Base-by-base conservation (phyloP, 1,284 basidiomycete genomes). In the Fereydounia khargensis region DNA sequence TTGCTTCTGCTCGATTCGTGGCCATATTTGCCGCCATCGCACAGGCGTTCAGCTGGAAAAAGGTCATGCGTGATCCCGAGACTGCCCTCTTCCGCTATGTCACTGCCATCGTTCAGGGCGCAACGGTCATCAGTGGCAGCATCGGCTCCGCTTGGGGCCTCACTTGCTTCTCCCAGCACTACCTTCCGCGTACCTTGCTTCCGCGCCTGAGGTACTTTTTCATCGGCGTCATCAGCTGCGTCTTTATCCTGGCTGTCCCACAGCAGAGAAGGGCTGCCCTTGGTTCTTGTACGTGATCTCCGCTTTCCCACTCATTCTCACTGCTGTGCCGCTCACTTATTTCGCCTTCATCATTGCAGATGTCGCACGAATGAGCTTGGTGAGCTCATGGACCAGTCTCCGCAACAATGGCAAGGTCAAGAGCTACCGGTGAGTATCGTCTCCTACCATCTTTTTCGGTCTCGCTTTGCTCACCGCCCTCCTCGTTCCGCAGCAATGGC, bases 121-220 rank as follows among this genome's bases (percentile, higher is more conserved):
- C 69, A 0, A 70, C 69, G 9, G 54, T 71, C 18, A 68, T 71
- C 24, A 58, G 47, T 6, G 69, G 69, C 3, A 43, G 38, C 16
- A 68, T 71, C 28, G 62, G 67, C 3, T 61, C 67, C 3, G 65
- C 65, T 0, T 71, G 69, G 69, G 68, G 53, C 7, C 25, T 69
- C 1, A 62, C 49, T 4, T 71, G 68, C 42, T 52, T 68, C 23
- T 69, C 63, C 46, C 68, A 71, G 34, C 58, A 68, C 14, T 70
- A 62, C 17, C 57, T 71, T 9, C 68, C 68, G 1, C 35, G 53
- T 4, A 70, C 49, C 14, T 34, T 65, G 3, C 33, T 71, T 1
- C 68, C 68, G 4, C 36, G 43, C 0, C 17, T 30, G 5, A 28
- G 68, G 6, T 71, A 59, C 47, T 70, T 70, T 39, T 28, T 71